Percentiles rank a stretch among this genome's conserved stretches.
phyloP scores from a whole-genome alignment of 2,329 filamentous ascomycete genomes.

The Penicillium sp. region DNA sequence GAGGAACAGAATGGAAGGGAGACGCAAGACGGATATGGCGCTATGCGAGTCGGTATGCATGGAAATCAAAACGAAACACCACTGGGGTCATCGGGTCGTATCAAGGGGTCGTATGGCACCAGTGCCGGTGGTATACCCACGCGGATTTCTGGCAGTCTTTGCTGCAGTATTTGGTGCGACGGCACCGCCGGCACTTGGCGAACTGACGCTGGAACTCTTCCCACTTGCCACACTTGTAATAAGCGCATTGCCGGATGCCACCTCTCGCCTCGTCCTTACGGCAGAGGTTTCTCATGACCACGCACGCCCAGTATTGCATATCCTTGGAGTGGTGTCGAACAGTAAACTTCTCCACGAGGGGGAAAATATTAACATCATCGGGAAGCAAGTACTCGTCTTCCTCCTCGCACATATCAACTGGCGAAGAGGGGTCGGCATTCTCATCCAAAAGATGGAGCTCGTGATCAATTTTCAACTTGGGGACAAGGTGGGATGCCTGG shows the following conservation, averaged over 20 bases:
- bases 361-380: constrained; percentile 98
- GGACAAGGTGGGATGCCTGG: constrained; percentile 89
- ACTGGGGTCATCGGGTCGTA: constrained; percentile 25
- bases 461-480: constrained; percentile 82
- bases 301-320: constrained; percentile 99
- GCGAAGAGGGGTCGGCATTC: constrained; percentile 48
- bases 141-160: constrained; percentile 99
- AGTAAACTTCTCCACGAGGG: constrained; percentile 96
- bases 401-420: constrained; percentile 50
- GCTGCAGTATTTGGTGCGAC: constrained; percentile 98
- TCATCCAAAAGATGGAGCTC: constrained; percentile 79
- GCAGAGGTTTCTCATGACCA: constrained; percentile 98
- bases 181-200: constrained; percentile 93
- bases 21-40: constrained; percentile 30
- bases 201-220: constrained; percentile 96
- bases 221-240: constrained; percentile 98
- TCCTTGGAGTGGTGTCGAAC: constrained; percentile 91
- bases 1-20: constrained; percentile 24
- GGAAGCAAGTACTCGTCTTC: constrained; percentile 86
- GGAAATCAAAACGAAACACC: constrained; percentile 28
- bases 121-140: constrained; percentile 97
- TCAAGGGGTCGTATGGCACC: constrained; percentile 63
- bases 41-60: constrained; percentile 38
- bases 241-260: constrained; percentile 94
- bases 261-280: constrained; percentile 94